Base-by-base conservation (phyloP, 2,329 filamentous ascomycete species). In the Nothopassalora personata region DNA sequence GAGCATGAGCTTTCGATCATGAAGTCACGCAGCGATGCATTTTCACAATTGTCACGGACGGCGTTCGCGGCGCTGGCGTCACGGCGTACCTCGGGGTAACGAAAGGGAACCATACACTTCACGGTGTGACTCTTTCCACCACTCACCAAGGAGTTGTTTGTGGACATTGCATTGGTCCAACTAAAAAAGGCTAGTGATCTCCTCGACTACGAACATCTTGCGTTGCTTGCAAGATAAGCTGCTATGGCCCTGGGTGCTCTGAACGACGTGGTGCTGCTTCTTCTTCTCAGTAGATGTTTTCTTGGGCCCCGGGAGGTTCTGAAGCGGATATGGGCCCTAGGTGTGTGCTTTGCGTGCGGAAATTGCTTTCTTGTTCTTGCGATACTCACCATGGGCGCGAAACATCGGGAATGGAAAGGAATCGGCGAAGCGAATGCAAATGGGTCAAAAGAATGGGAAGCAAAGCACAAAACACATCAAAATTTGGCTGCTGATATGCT, bases 11-110 rank as follows among this genome's bases (percentile, higher is more conserved):
- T 60, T 61, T 69, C 66, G 70, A 69, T 75, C 68, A 76, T 72
- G 74, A 77, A 71, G 72, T 73, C 69, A 72, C 67, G 67, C 67
- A 69, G 67, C 67, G 67, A 69, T 66, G 66, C 66, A 68, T 70
- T 64, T 59, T 64, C 64, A 65, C 57, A 54, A 48, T 49, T 62
- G 57, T 63, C 61, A 64, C 60, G 57, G 57, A 60, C 63, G 67
- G 66, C 65, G 67, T 66, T 67, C 54, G 60, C 58, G 65, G 66
- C 62, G 66, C 66, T 66, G 67, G 67, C 56, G 66, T 69, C 64
- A 63, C 61, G 56, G 63, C 58, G 62, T 62, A 56, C 51, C 53
- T 54, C 53, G 53, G 53, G 61, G 62, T 53, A 64, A 33, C 48
- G 56, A 54, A 56, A 56, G 53, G 56, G 39, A 43, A 59, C 43